Percentiles rank a stretch among this genome's conserved stretches.
Evolutionary conservation across 1,139 yeast species (phyloP).

Genomic region (Pichia sp.): DNA sequence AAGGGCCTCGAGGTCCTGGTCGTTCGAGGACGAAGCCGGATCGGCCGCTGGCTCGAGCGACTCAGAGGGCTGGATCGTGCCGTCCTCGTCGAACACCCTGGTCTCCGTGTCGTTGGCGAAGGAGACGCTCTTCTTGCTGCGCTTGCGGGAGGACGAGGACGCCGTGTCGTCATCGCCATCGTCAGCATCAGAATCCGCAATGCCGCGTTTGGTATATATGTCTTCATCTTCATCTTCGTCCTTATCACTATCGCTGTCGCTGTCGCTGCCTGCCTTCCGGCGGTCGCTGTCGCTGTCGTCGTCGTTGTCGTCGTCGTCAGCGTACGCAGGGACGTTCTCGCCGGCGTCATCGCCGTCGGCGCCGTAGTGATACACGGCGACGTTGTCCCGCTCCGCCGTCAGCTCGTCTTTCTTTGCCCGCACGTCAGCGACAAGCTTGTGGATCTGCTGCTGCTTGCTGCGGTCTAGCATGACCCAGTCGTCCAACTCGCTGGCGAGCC

Average conservation of each 20-base stretch:
- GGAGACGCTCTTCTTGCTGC: conserved; percentile 6
- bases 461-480: conserved; percentile 46
- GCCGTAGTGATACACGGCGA: conserved; percentile 26
- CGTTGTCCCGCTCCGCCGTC: conserved; percentile 8
- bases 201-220: neutral
- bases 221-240: conserved; percentile 25
- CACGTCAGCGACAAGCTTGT: conserved; percentile 22
- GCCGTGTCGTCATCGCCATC: neutral
- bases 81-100: conserved; percentile 7
- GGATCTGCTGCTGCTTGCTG: conserved; percentile 39
- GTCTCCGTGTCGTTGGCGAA: conserved; percentile 13
- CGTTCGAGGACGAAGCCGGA: neutral
- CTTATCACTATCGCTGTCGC: conserved; percentile 26
- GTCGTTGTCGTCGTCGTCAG: conserved; percentile 34
- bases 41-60: neutral
- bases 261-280: conserved; percentile 26
- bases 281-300: conserved; percentile 26
- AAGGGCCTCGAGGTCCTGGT: conserved; percentile 5
- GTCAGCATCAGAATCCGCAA: neutral
- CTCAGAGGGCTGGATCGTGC: neutral
- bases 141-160: neutral
- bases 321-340: conserved; percentile 31
- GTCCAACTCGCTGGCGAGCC: conserved; percentile 38
- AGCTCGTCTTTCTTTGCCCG: conserved; percentile 16
- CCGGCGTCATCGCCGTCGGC: conserved; percentile 33